A percentile compares a stretch with the other conserved stretches of the same genome.
These are phyloP conservation scores for Cymbomonas tetramitiformis DNA, from an alignment of 139 green algal species.

Conservation along the genomic window DNA sequence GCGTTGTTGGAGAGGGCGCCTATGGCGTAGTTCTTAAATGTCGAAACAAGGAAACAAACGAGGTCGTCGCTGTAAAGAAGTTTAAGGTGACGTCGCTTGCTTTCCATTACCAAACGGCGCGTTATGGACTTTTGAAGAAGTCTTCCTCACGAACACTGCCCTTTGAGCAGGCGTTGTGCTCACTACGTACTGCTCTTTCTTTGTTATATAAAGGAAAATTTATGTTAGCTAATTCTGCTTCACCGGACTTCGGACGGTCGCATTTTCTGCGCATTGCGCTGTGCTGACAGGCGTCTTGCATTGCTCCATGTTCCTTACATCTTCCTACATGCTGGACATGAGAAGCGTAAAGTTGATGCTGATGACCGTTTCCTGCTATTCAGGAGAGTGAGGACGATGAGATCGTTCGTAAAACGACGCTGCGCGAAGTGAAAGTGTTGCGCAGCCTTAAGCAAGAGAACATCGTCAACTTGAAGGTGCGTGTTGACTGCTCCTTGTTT, in stretches of 20 bases:
- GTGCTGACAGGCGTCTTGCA: too few species aligned
- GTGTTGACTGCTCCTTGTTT: background rate
- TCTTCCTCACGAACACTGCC: too few species aligned
- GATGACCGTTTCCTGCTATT: too few species aligned
- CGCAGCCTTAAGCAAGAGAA: slow-evolving; percentile 55
- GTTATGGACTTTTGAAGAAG: background rate
- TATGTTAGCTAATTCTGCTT: too few species aligned
- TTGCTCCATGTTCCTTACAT: too few species aligned
- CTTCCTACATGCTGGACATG: too few species aligned
- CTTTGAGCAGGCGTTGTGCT: too few species aligned
- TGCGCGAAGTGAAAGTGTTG: slow-evolving; percentile 73
- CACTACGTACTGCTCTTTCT: too few species aligned
- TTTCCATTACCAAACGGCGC: background rate
- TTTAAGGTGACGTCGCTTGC: slow-evolving; percentile 53
- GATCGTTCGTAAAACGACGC: slow-evolving; percentile 59
- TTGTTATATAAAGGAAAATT: too few species aligned
- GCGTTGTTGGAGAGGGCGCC: slow-evolving; percentile 61
- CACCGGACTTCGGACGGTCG: too few species aligned
- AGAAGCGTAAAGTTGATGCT: too few species aligned
- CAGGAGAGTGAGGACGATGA: slow-evolving; percentile 17
- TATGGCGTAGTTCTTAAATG: slow-evolving; percentile 76
- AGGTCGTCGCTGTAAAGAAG: slow-evolving; percentile 80
- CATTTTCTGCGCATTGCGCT: too few species aligned
- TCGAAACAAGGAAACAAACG: slow-evolving; percentile 54
- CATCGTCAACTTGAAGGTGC: slow-evolving; percentile 61